These are phyloP conservation scores for Angomonas desouzai DNA, from an alignment of 208 protist species.

Conservation along the genomic window DNA sequence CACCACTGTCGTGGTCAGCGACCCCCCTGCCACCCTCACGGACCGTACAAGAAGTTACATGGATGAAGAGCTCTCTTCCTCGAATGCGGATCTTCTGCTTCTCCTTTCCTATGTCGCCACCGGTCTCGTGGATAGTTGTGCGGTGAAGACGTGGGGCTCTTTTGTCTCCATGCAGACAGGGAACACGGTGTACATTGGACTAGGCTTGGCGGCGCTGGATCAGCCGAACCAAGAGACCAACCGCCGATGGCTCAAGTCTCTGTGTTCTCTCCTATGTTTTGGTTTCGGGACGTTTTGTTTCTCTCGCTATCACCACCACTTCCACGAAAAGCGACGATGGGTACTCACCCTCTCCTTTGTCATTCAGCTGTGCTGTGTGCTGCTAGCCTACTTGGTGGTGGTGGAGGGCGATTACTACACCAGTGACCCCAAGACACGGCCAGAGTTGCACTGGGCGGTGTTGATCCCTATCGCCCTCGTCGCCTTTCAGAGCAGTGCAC, in stretches of 20 bases:
- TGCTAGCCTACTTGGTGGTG: slow-evolving; percentile 12
- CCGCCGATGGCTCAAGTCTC: slow-evolving; percentile 19
- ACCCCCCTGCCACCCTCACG: background rate
- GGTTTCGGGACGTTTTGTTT: slow-evolving; percentile 23
- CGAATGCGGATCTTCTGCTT: slow-evolving; percentile 13
- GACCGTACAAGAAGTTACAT: background rate
- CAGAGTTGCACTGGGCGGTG: slow-evolving; percentile 17
- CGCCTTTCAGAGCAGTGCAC: slow-evolving; percentile 21
- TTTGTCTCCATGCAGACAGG: slow-evolving; percentile 24
- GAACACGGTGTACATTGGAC: slow-evolving; percentile 24
- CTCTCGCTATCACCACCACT: slow-evolving; percentile 17
- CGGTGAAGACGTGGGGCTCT: slow-evolving; percentile 19
- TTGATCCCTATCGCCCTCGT: slow-evolving; percentile 17
- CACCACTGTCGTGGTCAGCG: background rate
- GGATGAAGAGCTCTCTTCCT: slow-evolving; percentile 10
- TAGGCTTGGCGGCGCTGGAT: slow-evolving; percentile 13
- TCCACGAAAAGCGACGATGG: slow-evolving; percentile 18
- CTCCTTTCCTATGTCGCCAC: slow-evolving; percentile 20
- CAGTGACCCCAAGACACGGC: background rate
- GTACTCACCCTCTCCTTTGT: slow-evolving; percentile 14
- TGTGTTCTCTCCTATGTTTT: slow-evolving; percentile 18
- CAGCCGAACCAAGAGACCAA: background rate
- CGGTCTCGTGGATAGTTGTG: slow-evolving; percentile 19
- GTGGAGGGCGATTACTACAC: background rate
- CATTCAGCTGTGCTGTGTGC: slow-evolving; percentile 13